Percentiles rank a stretch among this genome's conserved stretches.
Evolutionary conservation across 208 protist genomes (phyloP).

Genomic region (Leishmania turanica): DNA sequence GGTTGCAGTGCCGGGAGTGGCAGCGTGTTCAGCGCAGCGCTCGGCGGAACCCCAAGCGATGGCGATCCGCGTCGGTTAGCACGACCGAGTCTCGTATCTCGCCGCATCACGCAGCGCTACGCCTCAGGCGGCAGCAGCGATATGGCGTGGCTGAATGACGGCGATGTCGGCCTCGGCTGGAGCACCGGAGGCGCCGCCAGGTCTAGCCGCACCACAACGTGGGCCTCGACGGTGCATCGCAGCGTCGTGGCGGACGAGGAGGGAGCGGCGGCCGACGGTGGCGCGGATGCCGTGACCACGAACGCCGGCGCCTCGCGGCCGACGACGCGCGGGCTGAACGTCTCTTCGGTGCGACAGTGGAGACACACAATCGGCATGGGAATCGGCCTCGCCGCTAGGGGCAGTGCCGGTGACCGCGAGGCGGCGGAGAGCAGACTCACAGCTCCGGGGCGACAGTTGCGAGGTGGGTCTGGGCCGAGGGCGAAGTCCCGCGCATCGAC

Average conservation of each 20-base stretch:
- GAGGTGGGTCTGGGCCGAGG: not conserved
- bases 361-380: conserved; percentile 38
- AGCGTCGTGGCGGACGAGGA: conserved; percentile 7
- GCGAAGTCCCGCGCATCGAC: not conserved
- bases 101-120: conserved; percentile 23
- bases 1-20: not conserved
- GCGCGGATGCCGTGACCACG: conserved; percentile 6
- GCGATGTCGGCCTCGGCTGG: not conserved
- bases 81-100: conserved; percentile 46
- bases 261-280: not conserved
- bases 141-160: conserved; percentile 3
- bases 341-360: conserved; percentile 69
- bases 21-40: conserved; percentile 29
- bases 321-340: conserved; percentile 74
- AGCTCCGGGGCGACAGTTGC: conserved; percentile 5
- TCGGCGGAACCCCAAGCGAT: conserved; percentile 15
- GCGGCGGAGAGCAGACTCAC: not conserved
- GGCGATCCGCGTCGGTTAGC: conserved; percentile 21
- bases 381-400: conserved; percentile 1
- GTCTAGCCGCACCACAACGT: conserved; percentile 19
- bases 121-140: conserved; percentile 2
- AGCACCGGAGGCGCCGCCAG: not conserved
- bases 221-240: conserved; percentile 15
- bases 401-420: conserved; percentile 13
- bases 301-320: conserved; percentile 29